phyloP scores from a whole-genome alignment of 441 rosid species.

The Corymbia citriodora region DNA sequence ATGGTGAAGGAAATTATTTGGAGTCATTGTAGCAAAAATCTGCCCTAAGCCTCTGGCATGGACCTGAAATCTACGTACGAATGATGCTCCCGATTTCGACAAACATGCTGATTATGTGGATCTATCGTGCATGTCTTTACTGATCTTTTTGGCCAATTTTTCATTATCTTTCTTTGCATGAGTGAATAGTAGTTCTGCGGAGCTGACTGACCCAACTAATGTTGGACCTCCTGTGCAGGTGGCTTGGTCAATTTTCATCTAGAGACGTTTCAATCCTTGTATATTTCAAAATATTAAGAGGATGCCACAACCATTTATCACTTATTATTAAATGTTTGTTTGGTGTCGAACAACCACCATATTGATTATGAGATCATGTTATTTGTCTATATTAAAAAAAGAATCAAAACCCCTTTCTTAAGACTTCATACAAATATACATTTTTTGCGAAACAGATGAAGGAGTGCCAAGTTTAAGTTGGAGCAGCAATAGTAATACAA shows the following conservation, averaged over 20 bases:
- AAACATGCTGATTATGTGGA: background rate
- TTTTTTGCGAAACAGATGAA: background rate
- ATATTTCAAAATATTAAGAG: background rate
- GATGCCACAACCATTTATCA: background rate
- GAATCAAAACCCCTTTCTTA: background rate
- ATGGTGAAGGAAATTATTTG: background rate
- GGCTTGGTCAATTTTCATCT: background rate
- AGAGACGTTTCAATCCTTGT: rapidly evolving
- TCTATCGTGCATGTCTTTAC: background rate
- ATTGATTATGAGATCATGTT: background rate
- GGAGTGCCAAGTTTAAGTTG: background rate
- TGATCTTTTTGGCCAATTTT: background rate
- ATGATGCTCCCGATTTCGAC: too few species aligned
- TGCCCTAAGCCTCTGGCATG: background rate
- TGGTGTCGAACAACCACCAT: rapidly evolving
- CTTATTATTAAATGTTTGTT: background rate
- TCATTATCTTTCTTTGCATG: background rate
- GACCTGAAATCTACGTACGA: background rate
- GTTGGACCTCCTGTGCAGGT: background rate
- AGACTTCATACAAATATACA: background rate
- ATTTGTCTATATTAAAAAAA: rapidly evolving
- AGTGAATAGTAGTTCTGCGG: background rate
- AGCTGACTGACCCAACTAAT: background rate
- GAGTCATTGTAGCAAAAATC: background rate
- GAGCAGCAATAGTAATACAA: background rate